These are phyloP conservation scores for Aspergillus egyptiacus DNA, from an alignment of 495 filamentous ascomycete species.

Conservation along the genomic window DNA sequence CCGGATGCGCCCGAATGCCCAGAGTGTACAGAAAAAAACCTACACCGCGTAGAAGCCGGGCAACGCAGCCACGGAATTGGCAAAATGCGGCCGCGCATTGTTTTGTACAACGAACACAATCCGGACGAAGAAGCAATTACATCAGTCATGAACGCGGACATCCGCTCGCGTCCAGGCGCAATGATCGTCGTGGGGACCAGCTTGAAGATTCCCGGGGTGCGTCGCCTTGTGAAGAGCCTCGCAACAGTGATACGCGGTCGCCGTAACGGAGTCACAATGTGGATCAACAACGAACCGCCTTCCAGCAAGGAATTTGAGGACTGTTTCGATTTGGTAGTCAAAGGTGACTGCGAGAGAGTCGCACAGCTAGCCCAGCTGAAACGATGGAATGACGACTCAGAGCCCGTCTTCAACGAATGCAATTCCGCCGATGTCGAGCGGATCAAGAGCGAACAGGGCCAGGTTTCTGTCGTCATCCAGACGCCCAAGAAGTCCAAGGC, in stretches of 20 bases:
- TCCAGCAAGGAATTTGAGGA: slow-evolving; percentile 78
- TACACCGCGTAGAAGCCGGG: slow-evolving; percentile 69
- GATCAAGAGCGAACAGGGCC: slow-evolving; percentile 26
- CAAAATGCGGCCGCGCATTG: slow-evolving; percentile 83
- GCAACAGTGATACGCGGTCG: slow-evolving; percentile 71
- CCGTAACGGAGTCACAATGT: slow-evolving; percentile 84
- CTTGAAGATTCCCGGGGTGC: slow-evolving; percentile 87
- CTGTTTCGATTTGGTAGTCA: slow-evolving; percentile 86
- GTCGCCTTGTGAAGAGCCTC: slow-evolving; percentile 83
- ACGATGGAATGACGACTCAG: slow-evolving; percentile 62
- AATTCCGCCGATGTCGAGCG: slow-evolving; percentile 36
- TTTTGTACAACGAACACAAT: slow-evolving; percentile 95
- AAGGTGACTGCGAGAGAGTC: slow-evolving; percentile 82
- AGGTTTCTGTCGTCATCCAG: slow-evolving; percentile 37
- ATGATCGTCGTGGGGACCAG: slow-evolving; percentile 93
- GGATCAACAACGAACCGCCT: slow-evolving; percentile 88
- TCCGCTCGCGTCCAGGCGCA: slow-evolving; percentile 80
- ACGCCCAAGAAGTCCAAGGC: slow-evolving; percentile 38
- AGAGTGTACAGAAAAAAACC: slow-evolving; percentile 67
- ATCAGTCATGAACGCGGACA: slow-evolving; percentile 74
- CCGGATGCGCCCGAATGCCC: slow-evolving; percentile 77
- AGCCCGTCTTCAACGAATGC: slow-evolving; percentile 41
- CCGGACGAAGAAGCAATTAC: slow-evolving; percentile 96
- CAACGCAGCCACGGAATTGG: slow-evolving; percentile 94
- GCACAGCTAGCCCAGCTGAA: slow-evolving; percentile 68